Conservation (phyloP, 106 monocot species). For the Narthecium ossifragum region DNA sequence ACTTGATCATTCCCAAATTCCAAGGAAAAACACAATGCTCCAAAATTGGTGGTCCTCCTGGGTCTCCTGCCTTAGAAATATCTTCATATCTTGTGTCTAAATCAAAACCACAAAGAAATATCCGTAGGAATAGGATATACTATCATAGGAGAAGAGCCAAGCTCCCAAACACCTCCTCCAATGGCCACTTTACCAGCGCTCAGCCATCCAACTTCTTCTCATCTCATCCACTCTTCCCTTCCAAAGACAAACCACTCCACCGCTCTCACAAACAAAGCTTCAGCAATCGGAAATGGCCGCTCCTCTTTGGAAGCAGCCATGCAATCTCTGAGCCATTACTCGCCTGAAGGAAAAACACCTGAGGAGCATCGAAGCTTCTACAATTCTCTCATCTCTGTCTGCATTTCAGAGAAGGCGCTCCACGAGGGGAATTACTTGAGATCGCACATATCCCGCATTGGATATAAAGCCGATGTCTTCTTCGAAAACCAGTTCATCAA, state of each 20-base stretch:
- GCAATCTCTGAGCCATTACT: slow-evolving; percentile 9
- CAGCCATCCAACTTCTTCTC: background rate
- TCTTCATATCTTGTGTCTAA: no score
- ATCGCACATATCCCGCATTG: slow-evolving; percentile 15
- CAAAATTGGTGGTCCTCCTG: no score
- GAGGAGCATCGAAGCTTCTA: slow-evolving; percentile 15
- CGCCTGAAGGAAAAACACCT: background rate
- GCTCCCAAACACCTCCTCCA: no score
- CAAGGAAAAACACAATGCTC: no score
- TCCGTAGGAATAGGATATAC: no score
- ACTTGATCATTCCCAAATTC: no score
- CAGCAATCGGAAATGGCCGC: no score
- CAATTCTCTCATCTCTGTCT: slow-evolving; percentile 28
- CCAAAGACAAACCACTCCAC: background rate
- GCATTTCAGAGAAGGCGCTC: slow-evolving; percentile 29
- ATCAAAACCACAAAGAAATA: no score
- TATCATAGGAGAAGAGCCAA: no score
- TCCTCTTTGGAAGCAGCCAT: slow-evolving; percentile 14
- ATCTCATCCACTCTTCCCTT: background rate
- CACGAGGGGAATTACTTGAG: slow-evolving; percentile 19
- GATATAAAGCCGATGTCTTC: slow-evolving; percentile 25
- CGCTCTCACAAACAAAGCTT: background rate
- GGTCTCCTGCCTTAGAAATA: no score
- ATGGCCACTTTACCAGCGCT: slow-evolving; percentile 10
- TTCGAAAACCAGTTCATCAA: slow-evolving; percentile 48